A percentile compares a stretch with the other conserved stretches of the same genome.
Conservation (phyloP, 1,139 yeast species). For the Candida buenavistaensis region DNA sequence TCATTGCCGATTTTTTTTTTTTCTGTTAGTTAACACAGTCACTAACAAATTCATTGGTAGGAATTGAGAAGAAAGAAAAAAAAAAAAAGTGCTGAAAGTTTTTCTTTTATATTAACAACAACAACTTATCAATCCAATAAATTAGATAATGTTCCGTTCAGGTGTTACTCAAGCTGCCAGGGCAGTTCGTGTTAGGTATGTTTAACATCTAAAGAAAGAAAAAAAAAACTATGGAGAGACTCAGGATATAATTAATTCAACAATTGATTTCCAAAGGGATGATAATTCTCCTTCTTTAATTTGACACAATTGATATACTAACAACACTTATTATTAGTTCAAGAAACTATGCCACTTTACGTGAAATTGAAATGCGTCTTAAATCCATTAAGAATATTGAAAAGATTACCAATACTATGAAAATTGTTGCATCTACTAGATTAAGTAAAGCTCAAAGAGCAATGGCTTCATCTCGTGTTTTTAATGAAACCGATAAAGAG, state of each 20-base stretch:
- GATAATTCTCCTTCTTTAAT: no score
- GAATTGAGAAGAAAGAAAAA: not conserved
- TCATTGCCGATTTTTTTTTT: no score
- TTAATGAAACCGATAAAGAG: constrained; percentile 77
- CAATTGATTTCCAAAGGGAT: no score
- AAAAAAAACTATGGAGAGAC: no score
- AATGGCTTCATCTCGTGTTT: constrained; percentile 84
- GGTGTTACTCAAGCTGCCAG: constrained; percentile 65
- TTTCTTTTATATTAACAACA: no score
- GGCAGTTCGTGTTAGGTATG: constrained; percentile 54
- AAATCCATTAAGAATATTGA: constrained; percentile 98
- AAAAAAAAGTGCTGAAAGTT: constrained; percentile 2
- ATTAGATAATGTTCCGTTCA: constrained; percentile 66
- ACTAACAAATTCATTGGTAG: not conserved
- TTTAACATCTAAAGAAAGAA: no score
- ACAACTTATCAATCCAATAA: no score
- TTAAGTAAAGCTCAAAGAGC: constrained; percentile 95
- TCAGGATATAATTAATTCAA: not conserved
- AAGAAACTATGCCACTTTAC: constrained; percentile 95
- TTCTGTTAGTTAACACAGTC: constrained; percentile 1
- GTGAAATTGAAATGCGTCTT: constrained; percentile 97
- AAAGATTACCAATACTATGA: constrained; percentile 99
- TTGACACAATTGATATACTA: constrained; percentile 1
- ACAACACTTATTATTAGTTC: not conserved
- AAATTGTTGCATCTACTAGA: constrained; percentile 98